Evolutionary conservation across 352 stramenopile genomes (phyloP), one percentile per base, ranked within the genome.

Genomic region (Phytophthora crassamura): DNA sequence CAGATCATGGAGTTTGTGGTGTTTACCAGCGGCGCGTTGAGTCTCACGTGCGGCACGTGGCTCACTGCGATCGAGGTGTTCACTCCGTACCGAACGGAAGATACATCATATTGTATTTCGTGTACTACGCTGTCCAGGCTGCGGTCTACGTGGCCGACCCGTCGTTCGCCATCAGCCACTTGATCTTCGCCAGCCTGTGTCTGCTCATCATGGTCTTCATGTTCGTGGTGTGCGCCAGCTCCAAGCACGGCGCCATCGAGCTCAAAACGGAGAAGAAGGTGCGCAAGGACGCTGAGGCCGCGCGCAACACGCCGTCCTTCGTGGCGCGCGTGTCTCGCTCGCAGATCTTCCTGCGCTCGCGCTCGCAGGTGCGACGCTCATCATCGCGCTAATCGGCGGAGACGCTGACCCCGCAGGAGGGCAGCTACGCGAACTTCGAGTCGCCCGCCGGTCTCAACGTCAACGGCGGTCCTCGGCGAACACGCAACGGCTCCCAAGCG

Each of bases 41-140:
- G 72, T 36, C 65, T 96, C n/a, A 90, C 78, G 30, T 90, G 86
- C 45, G 84, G 83, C 33, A 91, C 84, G 49, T 96, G 88, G 88
- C 75, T 96, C 30, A 91, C 84, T 2, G 83, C 84, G 1, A 85
- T 96, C 39, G 88, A 96, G 50, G 78, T 96, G 22, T 96, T 96
- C 62, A 86, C 88, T 32, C 83, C 84, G 15, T 90, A 93, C 74
- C 84, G 67, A 78, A 77, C 15, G 71, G 75, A 30, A 82, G 86
- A 22, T 94, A 79, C 68, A 75, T 95, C 11, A 73, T 61, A 12
- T 48, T 93, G 25, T 93, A 85, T 49, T 96, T 96, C 59, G 68
- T 89, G 47, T 92, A 92, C 70, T 93, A 94, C 68, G 58, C 74
- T 6, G 82, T 90, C 6, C 85, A 93, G 39, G 86, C 85, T 1